Conservation (phyloP, 352 stramenopile genomes). For the Aphanomyces invadans region DNA sequence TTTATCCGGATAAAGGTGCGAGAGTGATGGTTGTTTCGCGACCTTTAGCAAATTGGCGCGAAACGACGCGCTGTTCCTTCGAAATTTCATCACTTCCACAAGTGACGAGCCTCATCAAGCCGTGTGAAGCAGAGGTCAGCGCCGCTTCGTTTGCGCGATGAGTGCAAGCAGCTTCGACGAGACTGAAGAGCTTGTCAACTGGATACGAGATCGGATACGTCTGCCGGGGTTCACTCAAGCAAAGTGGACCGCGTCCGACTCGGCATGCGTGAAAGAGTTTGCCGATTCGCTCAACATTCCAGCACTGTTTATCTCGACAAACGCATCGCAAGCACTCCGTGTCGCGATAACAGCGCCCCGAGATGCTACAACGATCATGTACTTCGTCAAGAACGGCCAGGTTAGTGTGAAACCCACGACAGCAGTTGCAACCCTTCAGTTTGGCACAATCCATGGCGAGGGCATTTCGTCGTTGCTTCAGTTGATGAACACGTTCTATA, state of each 20-base stretch:
- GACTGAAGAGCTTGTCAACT: slow-evolving; percentile 74
- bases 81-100: neutral
- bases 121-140: neutral
- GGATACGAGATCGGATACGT: slow-evolving; percentile 74
- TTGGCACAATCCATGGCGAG: slow-evolving; percentile 67
- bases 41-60: neutral
- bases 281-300: slow-evolving; percentile 57
- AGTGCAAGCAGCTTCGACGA: slow-evolving; percentile 79
- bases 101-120: neutral
- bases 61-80: neutral
- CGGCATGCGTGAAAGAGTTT: slow-evolving; percentile 79
- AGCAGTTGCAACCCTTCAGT: slow-evolving; percentile 56
- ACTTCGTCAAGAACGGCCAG: slow-evolving; percentile 85
- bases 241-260: slow-evolving; percentile 63
- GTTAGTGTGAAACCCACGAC: slow-evolving; percentile 51
- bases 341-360: slow-evolving; percentile 35
- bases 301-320: slow-evolving; percentile 64
- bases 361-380: slow-evolving; percentile 51
- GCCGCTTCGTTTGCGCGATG: neutral
- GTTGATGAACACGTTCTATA: slow-evolving; percentile 78
- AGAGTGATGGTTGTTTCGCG: neutral
- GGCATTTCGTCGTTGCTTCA: slow-evolving; percentile 71
- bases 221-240: slow-evolving; percentile 61
- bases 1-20: neutral
- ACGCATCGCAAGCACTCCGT: neutral